Conservation (phyloP, 164 flowering plant genomes). For the Magnolia kwangsiensis region DNA sequence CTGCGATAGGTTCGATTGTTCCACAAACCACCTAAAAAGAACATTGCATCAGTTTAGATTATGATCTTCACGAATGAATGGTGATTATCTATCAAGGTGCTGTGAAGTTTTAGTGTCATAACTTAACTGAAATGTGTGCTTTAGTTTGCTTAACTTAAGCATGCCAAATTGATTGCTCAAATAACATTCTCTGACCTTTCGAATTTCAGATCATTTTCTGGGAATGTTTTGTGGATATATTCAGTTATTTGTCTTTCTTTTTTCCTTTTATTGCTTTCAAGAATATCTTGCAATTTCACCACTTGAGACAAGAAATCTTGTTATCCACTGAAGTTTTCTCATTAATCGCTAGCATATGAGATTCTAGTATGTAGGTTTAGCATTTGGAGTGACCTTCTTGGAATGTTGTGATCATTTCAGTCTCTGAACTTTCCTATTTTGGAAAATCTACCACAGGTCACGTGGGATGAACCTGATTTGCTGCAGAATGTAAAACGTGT, state of each 20-base stretch:
- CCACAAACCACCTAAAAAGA: too few species aligned
- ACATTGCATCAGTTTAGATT: too few species aligned
- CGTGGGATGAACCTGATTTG: constrained; percentile 97
- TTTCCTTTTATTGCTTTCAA: not conserved
- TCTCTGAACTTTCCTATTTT: not conserved
- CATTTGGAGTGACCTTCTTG: not conserved
- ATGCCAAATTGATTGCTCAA: too few species aligned
- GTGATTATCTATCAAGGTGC: too few species aligned
- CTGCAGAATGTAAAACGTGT: constrained; percentile 89
- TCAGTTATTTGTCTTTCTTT: not conserved
- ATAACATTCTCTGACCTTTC: too few species aligned
- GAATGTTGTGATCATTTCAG: not conserved
- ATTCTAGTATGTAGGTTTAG: not conserved
- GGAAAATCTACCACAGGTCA: constrained; percentile 49
- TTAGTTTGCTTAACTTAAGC: too few species aligned
- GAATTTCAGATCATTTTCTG: not conserved
- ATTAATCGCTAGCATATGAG: not conserved
- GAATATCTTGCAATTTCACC: not conserved
- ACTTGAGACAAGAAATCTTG: not conserved
- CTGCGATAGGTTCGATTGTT: too few species aligned
- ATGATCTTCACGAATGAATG: too few species aligned
- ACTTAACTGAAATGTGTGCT: too few species aligned
- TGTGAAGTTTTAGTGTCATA: too few species aligned
- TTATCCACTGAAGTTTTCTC: not conserved
- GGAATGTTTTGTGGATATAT: not conserved